Conservation (phyloP, 345 rosid genomes). For the Aegle marmelos region DNA sequence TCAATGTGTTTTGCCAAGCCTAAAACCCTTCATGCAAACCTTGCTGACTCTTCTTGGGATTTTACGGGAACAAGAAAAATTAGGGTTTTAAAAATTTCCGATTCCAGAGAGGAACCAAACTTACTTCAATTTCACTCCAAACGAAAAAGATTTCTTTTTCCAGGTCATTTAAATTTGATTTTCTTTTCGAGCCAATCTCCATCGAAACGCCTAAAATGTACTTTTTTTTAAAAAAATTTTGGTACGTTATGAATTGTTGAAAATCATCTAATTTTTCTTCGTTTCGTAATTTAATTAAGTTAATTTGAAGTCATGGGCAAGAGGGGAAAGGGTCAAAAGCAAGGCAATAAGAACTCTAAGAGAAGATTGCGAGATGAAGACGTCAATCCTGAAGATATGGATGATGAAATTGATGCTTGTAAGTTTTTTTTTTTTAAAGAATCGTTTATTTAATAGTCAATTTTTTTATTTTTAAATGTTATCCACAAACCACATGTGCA, state of each 20-base stretch:
- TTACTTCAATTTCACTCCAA: neutral
- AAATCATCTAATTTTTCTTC: neutral
- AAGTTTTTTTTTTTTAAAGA: neutral
- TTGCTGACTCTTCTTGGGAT: neutral
- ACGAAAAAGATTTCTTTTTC: neutral
- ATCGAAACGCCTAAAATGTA: too few species aligned
- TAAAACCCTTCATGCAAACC: neutral
- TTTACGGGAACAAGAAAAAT: neutral
- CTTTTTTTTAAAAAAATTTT: too few species aligned
- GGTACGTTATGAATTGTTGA: neutral
- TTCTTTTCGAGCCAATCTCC: too few species aligned
- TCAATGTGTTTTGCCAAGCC: too few species aligned
- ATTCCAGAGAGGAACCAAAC: neutral
- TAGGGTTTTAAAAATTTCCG: neutral
- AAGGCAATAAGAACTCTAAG: constrained; percentile 38
- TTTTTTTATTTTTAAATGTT: neutral
- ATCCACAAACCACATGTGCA: neutral
- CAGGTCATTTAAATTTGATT: too few species aligned
- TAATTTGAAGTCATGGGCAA: constrained; percentile 49
- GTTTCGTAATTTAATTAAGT: neutral
- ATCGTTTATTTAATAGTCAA: neutral
- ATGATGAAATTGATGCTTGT: constrained; percentile 80
- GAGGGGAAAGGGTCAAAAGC: constrained; percentile 45
- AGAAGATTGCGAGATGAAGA: constrained; percentile 32
- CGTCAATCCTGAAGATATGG: constrained; percentile 44